Base-by-base conservation (phyloP, 331 rosid species). In the Spiraea crenata region DNA sequence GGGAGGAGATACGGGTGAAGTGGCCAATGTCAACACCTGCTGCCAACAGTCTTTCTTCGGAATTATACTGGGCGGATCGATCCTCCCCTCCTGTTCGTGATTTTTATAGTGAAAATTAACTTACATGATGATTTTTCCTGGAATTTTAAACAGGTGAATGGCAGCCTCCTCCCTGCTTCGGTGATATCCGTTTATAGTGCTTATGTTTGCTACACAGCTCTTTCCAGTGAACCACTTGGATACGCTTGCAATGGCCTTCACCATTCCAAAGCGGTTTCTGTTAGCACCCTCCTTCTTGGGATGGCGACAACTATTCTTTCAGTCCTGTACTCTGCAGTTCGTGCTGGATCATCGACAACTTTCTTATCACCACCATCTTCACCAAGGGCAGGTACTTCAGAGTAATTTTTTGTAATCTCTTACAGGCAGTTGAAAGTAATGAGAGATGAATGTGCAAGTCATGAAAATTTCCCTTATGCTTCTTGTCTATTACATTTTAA, bases 121-220 rank as follows among this genome's bases (percentile, higher is more conserved):
- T 44, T 48, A 59, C 35, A 25, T 40, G 42, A 73, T 11, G 42
- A 67, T 64, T 61, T 9, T 81, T 71, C 31, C 58, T 59, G 60
- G 64, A 65, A 58, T 76, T 61, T 72, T 76, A 71, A 74, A 74
- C 93, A 95, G 97, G 96, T 95, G 70, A 95, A 87, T 48, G 99
- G 99, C 51, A 95, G 99, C 83, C 87, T 95, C 75, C 79, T 95
- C 84, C 99, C 99, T 62, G 96, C 99, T 37, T 82, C 99, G 59
- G 97, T 95, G 85, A 87, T 95, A 65, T 89, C 97, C 57, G 75
- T 95, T 68, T 95, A 91, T 49, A 83, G 92, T 82, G 99, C 97
- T 38, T 95, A 95, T 48, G 69, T 91, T 72, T 89, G 96, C 89
- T 95, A 86, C 86, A 91, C 97, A 42, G 99, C 89, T 35, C 97